Conservation (phyloP, 768 basidiomycete genomes). For the Dioszegia crocea region DNA sequence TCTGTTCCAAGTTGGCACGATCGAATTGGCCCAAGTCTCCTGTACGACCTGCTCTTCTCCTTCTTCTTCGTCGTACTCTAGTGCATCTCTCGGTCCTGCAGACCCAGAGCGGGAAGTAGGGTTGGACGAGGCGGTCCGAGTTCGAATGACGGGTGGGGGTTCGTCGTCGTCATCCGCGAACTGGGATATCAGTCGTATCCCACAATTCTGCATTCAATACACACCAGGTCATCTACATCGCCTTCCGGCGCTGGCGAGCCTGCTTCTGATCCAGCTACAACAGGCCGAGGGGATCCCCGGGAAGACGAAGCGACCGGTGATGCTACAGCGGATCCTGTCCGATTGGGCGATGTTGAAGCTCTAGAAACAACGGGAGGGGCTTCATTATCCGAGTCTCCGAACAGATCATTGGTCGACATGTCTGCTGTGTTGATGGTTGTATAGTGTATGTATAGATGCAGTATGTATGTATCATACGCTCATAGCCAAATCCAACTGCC, state of each 20-base stretch:
- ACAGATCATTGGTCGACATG: slow-evolving; percentile 40
- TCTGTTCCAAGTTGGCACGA: slow-evolving; percentile 81
- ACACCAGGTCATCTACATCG: slow-evolving; percentile 8
- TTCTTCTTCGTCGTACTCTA: slow-evolving; percentile 51
- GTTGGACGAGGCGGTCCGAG: slow-evolving; percentile 14
- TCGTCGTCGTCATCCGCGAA: slow-evolving; percentile 36
- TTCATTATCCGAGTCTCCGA: slow-evolving; percentile 31
- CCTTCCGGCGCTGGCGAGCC: not conserved
- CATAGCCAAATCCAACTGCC: slow-evolving; percentile 1
- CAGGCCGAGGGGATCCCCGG: not conserved
- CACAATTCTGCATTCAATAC: no score
- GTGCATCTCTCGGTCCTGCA: slow-evolving; percentile 15
- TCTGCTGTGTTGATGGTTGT: not conserved
- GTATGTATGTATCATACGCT: not conserved
- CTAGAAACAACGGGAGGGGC: not conserved
- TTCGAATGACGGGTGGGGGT: slow-evolving; percentile 8
- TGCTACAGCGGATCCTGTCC: slow-evolving; percentile 1
- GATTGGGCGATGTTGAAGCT: not conserved
- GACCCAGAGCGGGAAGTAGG: not conserved
- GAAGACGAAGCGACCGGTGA: no score
- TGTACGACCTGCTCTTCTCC: slow-evolving; percentile 19
- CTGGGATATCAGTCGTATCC: slow-evolving; percentile 18
- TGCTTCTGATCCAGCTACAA: not conserved
- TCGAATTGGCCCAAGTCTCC: slow-evolving; percentile 55
- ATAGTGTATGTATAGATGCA: not conserved